Conservation (phyloP, 2,329 filamentous ascomycete species). For the Gnomoniopsis sp. region DNA sequence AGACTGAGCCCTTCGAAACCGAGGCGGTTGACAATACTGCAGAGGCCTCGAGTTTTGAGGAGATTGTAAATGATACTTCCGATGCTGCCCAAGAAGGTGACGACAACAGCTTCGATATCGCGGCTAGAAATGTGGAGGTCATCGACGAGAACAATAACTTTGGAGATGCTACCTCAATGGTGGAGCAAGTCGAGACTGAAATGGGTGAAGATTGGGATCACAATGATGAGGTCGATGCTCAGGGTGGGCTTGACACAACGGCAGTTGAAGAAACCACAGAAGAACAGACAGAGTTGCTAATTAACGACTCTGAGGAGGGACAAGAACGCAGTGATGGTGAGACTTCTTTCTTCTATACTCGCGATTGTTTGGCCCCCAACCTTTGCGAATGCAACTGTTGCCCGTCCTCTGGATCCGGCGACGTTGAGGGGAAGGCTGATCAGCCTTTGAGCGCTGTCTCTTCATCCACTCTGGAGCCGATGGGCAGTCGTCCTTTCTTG, state of each 20-base stretch:
- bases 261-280: background rate
- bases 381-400: constrained; percentile 11
- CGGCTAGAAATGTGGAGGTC: background rate
- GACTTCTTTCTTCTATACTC: background rate
- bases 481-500: background rate
- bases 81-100: background rate
- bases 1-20: background rate
- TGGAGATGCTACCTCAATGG: background rate
- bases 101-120: background rate
- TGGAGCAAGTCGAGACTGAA: background rate
- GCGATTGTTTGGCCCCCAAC: background rate
- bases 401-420: background rate
- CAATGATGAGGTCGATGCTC: background rate
- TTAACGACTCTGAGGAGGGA: background rate
- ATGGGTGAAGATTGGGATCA: background rate
- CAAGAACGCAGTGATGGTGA: constrained; percentile 14
- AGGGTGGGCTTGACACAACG: background rate
- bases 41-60: background rate
- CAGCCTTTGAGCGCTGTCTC: background rate
- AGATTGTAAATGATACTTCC: background rate
- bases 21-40: background rate
- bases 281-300: background rate
- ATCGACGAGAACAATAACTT: background rate
- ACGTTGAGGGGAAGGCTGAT: background rate
- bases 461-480: background rate